phyloP scores from a whole-genome alignment of 176 grass and related monocot species.

The Paspalum vaginatum region DNA sequence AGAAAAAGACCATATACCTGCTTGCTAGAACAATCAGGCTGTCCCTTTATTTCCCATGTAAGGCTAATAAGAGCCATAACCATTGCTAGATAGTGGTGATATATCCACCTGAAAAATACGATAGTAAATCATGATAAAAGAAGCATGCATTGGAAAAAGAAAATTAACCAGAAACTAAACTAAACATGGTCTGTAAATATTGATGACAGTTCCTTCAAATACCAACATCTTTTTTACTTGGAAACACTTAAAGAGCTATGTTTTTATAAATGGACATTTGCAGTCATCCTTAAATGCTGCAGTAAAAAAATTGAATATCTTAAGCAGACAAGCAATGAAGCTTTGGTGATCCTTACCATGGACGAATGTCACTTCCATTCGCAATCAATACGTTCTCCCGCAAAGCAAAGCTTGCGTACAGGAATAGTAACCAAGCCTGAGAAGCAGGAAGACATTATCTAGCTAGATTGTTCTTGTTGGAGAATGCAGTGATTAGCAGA shows the following conservation, averaged over 20 bases:
- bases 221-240: background rate
- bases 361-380: slow-evolving; percentile 91
- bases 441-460: slow-evolving; percentile 32
- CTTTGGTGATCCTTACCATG: slow-evolving; percentile 59
- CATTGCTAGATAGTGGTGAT: slow-evolving; percentile 97
- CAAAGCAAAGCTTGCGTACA: slow-evolving; percentile 87
- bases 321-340: slow-evolving; percentile 29
- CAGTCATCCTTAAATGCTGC: slow-evolving; percentile 11
- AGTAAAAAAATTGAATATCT: background rate
- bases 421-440: slow-evolving; percentile 83
- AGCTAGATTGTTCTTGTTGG: slow-evolving; percentile 20
- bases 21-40: slow-evolving; percentile 89
- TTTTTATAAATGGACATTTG: background rate
- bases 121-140: slow-evolving; percentile 2
- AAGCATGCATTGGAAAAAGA: background rate
- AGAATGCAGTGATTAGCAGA: background rate
- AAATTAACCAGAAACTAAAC: background rate
- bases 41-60: slow-evolving; percentile 95
- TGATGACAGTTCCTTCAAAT: slow-evolving; percentile 1
- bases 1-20: slow-evolving; percentile 53
- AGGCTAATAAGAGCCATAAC: slow-evolving; percentile 95
- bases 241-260: background rate
- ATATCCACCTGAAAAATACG: slow-evolving; percentile 88
- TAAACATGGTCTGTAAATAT: background rate
- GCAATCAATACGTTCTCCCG: slow-evolving; percentile 87